Evolutionary conservation across 768 basidiomycete species (phyloP), one percentile per base, ranked within the genome.

Genomic region (Macrolepiota dolichaula): DNA sequence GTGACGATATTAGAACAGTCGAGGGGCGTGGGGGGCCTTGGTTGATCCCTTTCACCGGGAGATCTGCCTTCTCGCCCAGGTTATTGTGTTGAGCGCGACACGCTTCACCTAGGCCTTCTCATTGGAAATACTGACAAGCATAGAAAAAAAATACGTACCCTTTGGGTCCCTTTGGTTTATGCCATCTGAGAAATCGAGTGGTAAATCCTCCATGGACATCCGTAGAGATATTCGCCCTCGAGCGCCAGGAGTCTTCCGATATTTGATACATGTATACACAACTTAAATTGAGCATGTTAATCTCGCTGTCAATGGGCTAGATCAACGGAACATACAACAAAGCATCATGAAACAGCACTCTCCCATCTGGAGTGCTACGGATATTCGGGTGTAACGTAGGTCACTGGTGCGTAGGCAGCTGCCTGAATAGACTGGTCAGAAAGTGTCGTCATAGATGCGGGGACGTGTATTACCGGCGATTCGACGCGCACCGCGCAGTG

Each of bases 321-420:
- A 49, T 38, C 4, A 6, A 24, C 22, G 25, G n/a, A 11, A 77
- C 85, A 63, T 65, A 87, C 87, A 87, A 67, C 86, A 88, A 40
- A 75, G 71, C 64, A 79, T 82, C 25, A 87, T 79, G 66, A 87
- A 85, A n/a, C 81, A 66, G 0, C 84, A 81, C 66, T 87, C 82
- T 13, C 74, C 63, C 19, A 85, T 76, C 56, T 84, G 81, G 13
- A 86, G 70, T 19, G 80, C 71, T 19, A 86, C 71, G 67, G 76
- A 77, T 62, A 78, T 70, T 63, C 75, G 70, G 22, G 76, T 76
- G 65, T 71, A 79, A 60, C 58, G 67, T 59, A 69, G 68, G 66
- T 72, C 71, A 62, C 68, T 66, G 29, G 66, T 75, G 51, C 75
- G 73, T 47, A 71, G 71, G 66, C 85, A 88, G 54, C 79, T 79